Conservation (phyloP, 176 grass and related monocot species). For the Pontederia crassipes region DNA sequence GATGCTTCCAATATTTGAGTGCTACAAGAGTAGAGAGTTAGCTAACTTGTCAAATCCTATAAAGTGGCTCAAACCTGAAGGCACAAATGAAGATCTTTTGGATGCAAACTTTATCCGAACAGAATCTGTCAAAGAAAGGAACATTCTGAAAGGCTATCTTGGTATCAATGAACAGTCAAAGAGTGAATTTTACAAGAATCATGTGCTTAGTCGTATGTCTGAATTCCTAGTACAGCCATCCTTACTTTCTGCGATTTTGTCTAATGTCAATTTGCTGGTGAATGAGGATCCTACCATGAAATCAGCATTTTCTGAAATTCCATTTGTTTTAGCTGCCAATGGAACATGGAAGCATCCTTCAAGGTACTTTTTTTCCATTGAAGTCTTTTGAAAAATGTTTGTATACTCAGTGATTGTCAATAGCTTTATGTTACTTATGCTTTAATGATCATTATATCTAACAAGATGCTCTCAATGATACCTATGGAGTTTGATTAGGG, state of each 20-base stretch:
- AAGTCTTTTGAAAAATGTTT: neutral
- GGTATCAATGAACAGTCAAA: conserved; percentile 72
- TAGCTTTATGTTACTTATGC: too few relatives aligned
- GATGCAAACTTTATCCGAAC: conserved; percentile 75
- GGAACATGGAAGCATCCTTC: conserved; percentile 77
- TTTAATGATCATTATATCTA: too few relatives aligned
- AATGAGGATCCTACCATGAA: conserved; percentile 45
- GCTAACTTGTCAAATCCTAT: conserved; percentile 49
- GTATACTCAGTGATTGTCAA: too few relatives aligned
- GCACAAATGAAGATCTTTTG: conserved; percentile 74
- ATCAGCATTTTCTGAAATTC: conserved; percentile 36
- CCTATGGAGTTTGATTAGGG: too few relatives aligned
- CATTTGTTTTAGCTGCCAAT: conserved; percentile 63
- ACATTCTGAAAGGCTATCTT: conserved; percentile 65
- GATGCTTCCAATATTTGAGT: conserved; percentile 89
- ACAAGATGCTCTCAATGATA: too few relatives aligned
- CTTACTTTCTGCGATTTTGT: conserved; percentile 71
- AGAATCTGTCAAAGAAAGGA: conserved; percentile 76
- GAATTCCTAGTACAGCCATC: conserved; percentile 69
- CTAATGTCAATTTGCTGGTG: conserved; percentile 62
- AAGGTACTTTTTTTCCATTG: conserved; percentile 25
- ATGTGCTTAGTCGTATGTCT: conserved; percentile 72
- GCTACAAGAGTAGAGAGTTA: conserved; percentile 78
- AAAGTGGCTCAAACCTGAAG: conserved; percentile 95
- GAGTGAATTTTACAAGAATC: conserved; percentile 82